Percentiles rank a stretch among this genome's conserved stretches.
These are phyloP conservation scores for Ulota crispa DNA, from an alignment of 225 moss, liverwort and hornwort genomes.

Conservation along the genomic window DNA sequence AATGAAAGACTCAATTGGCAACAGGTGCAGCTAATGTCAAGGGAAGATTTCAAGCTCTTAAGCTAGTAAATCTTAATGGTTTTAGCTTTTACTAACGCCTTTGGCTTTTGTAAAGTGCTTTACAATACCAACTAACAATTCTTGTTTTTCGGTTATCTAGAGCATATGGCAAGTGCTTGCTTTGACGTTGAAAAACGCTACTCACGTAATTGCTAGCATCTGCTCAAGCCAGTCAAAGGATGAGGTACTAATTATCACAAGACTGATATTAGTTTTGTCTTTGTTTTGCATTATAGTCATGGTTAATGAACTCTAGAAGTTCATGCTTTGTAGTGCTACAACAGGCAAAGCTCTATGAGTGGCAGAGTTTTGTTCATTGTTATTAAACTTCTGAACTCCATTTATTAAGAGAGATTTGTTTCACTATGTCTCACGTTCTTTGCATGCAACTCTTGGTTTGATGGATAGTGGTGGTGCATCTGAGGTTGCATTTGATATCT, in stretches of 20 bases:
- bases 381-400: not conserved
- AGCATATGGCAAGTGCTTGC: conserved; percentile 59
- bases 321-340: not conserved
- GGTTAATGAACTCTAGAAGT: not conserved
- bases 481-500: conserved; percentile 28
- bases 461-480: conserved; percentile 30
- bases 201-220: conserved; percentile 46
- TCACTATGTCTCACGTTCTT: not conserved
- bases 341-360: not conserved
- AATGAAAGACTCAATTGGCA: conserved; percentile 65
- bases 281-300: not conserved
- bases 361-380: not conserved
- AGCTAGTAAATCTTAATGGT: conserved; percentile 39
- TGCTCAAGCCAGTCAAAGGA: conserved; percentile 36
- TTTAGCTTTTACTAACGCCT: not conserved
- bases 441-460: conserved; percentile 32
- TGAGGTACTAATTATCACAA: conserved; percentile 27
- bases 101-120: conserved; percentile 4
- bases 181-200: conserved; percentile 47
- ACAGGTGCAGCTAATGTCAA: conserved; percentile 61
- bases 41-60: conserved; percentile 64
- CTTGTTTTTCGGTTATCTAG: conserved; percentile 27
- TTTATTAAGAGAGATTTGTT: not conserved
- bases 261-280: not conserved
- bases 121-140: not conserved